Base-by-base conservation (phyloP, 441 rosid genomes). In the Bruguiera hainesii region DNA sequence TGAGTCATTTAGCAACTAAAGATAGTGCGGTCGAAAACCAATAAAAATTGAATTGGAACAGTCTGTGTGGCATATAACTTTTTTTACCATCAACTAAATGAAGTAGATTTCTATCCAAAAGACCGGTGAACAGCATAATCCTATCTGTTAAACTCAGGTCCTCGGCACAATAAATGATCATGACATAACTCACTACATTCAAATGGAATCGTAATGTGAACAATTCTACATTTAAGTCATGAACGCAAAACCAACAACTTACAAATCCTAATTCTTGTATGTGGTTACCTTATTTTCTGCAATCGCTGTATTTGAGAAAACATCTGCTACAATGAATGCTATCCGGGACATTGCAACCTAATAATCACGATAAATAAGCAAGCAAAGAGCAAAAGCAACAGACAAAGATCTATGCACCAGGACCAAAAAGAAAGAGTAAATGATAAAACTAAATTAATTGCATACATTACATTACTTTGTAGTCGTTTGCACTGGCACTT, bases 391-490 rank as follows among this genome's bases (percentile, higher is more conserved):
- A 64, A 59, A 46, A 59, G 61, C 20, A 66, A 64, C 49, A 69
- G 19, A 33, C 8, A 39, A 39, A 30, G 55, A 26, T 15, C 33
- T 20, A n/a, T 5, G 48, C 37, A 28, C 20, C 42, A 33, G 63
- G 31, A 31, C 18, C 48, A n/a, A 9, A 72, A 25, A 18, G 35
- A 33, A 60, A 37, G 0, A 37, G 39, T 35, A 59, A 56, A 67
- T 52, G 49, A 67, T 52, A 49, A 70, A 81, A 74, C 70, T 75
- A 79, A 78, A 75, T 74, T 70, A 77, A 83, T 75, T 55, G 93
- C 90, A 88, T 91, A 89, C 99, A 89, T 93, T 93, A 89, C 98
- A 90, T 90, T 94, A 89, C 97, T 94, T 94, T 94, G 99, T 84
- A 87, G 93, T 84, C 87, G 85, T 73, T 79, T 50, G 69, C 66